phyloP scores from a whole-genome alignment of 768 basidiomycete genomes.

The Macrolepiota fuliginosa region DNA sequence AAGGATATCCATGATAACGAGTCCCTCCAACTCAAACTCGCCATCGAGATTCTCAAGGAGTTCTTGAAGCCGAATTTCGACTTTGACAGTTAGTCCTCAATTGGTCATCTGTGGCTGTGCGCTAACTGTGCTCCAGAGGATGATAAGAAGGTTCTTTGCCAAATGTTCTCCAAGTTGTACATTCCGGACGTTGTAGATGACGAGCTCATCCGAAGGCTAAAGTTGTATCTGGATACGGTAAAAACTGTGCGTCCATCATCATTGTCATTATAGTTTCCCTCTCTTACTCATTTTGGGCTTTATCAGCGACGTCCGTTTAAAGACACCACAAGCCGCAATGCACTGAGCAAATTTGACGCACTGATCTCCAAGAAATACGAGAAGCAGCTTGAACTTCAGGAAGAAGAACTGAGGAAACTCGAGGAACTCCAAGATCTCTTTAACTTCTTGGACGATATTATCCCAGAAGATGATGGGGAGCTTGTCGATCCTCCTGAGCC shows the following conservation, averaged over 20 bases:
- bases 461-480: slow-evolving; percentile 66
- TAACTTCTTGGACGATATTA: slow-evolving; percentile 68
- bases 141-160: slow-evolving; percentile 61
- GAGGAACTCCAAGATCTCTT: slow-evolving; percentile 64
- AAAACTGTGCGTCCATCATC: slow-evolving; percentile 40
- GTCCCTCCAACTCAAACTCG: slow-evolving; percentile 54
- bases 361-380: slow-evolving; percentile 69
- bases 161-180: slow-evolving; percentile 61
- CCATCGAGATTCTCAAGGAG: slow-evolving; percentile 49
- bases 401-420: slow-evolving; percentile 67
- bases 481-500: slow-evolving; percentile 35
- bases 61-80: slow-evolving; percentile 8
- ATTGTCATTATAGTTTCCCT: neutral
- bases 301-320: slow-evolving; percentile 39
- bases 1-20: slow-evolving; percentile 16
- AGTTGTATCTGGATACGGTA: slow-evolving; percentile 60
- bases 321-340: slow-evolving; percentile 63
- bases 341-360: slow-evolving; percentile 68
- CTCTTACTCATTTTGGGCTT: neutral
- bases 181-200: slow-evolving; percentile 73
- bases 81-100: slow-evolving; percentile 22
- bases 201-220: slow-evolving; percentile 59
- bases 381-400: slow-evolving; percentile 64
- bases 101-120: neutral
- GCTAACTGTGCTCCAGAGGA: slow-evolving; percentile 45